Evolutionary conservation across 805 yeast genomes (phyloP).

Genomic region (Kodamaea restingae): DNA sequence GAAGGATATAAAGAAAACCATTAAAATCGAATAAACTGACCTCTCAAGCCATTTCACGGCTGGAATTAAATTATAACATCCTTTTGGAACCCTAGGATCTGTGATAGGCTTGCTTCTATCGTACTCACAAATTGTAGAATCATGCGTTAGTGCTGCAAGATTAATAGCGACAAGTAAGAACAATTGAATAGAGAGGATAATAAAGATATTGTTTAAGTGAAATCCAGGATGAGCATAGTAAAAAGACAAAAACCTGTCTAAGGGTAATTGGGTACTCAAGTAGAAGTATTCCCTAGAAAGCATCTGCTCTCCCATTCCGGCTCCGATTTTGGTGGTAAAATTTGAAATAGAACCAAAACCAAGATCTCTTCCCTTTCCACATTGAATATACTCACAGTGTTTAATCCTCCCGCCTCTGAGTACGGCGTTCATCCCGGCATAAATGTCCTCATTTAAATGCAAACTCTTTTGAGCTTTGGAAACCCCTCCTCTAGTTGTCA

Average conservation of each 20-base stretch:
- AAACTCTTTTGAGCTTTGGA: slow-evolving; percentile 82
- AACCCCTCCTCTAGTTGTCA: slow-evolving; percentile 85
- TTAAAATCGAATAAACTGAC: slow-evolving; percentile 67
- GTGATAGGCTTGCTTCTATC: slow-evolving; percentile 56
- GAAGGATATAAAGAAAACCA: slow-evolving; percentile 70
- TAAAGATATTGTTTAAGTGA: slow-evolving; percentile 74
- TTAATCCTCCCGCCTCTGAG: slow-evolving; percentile 79
- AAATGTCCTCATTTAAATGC: slow-evolving; percentile 80
- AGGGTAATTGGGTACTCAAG: slow-evolving; percentile 69
- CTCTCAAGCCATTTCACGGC: slow-evolving; percentile 72
- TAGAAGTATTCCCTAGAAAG: slow-evolving; percentile 78
- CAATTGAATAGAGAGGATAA: slow-evolving; percentile 54
- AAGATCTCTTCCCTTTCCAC: slow-evolving; percentile 84
- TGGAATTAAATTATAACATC: slow-evolving; percentile 70
- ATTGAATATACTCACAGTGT: slow-evolving; percentile 78
- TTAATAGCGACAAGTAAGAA: slow-evolving; percentile 59
- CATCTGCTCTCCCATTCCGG: slow-evolving; percentile 90
- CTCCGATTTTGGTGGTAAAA: slow-evolving; percentile 81
- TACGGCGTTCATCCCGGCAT: slow-evolving; percentile 80
- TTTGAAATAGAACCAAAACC: slow-evolving; percentile 81
- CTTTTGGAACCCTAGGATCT: slow-evolving; percentile 58
- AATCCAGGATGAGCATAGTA: slow-evolving; percentile 87
- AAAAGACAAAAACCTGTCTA: slow-evolving; percentile 74
- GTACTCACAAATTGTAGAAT: slow-evolving; percentile 58
- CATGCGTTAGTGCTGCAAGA: slow-evolving; percentile 59